phyloP scores from a whole-genome alignment of 2,329 filamentous ascomycete species.

The Colletotrichum destructivum region DNA sequence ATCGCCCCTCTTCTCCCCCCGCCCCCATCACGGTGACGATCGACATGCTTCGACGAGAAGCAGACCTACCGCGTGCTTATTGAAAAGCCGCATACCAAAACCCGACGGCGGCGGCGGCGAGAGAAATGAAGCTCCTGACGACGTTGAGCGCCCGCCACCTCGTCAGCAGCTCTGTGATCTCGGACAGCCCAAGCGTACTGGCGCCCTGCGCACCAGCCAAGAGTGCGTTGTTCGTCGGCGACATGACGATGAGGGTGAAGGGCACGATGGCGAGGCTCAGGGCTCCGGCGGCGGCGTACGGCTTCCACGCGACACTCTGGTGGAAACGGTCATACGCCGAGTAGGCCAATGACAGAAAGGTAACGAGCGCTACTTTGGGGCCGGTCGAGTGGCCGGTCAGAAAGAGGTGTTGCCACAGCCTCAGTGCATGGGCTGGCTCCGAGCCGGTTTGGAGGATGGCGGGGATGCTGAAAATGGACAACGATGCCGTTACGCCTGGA shows the following conservation, averaged over 20 bases:
- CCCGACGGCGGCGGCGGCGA: constrained; percentile 33
- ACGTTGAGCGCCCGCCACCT: constrained; percentile 42
- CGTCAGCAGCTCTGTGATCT: constrained; percentile 35
- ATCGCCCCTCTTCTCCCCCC: constrained; percentile 2
- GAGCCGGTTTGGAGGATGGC: constrained; percentile 47
- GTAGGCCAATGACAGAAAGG: constrained; percentile 54
- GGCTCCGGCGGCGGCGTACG: constrained; percentile 51
- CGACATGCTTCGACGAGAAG: constrained; percentile 7
- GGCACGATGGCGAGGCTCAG: constrained; percentile 57
- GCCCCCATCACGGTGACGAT: constrained; percentile 18
- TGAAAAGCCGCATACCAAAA: constrained; percentile 34
- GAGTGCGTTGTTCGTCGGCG: constrained; percentile 53
- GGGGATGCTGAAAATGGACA: constrained; percentile 56
- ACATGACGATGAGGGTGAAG: constrained; percentile 57
- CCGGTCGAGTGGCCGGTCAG: constrained; percentile 54
- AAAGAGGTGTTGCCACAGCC: constrained; percentile 57
- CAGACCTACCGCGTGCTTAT: constrained; percentile 2
- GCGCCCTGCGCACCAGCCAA: constrained; percentile 42
- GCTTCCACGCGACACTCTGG: constrained; percentile 51
- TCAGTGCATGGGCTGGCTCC: constrained; percentile 49
- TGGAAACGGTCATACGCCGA: constrained; percentile 53
- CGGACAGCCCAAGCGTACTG: constrained; percentile 23
- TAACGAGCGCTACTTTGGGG: constrained; percentile 53
- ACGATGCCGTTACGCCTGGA: constrained; percentile 54
- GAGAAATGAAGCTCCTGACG: constrained; percentile 28